Evolutionary conservation across 2,329 filamentous ascomycete genomes (phyloP).

Genomic region (Aspergillus candidus): DNA sequence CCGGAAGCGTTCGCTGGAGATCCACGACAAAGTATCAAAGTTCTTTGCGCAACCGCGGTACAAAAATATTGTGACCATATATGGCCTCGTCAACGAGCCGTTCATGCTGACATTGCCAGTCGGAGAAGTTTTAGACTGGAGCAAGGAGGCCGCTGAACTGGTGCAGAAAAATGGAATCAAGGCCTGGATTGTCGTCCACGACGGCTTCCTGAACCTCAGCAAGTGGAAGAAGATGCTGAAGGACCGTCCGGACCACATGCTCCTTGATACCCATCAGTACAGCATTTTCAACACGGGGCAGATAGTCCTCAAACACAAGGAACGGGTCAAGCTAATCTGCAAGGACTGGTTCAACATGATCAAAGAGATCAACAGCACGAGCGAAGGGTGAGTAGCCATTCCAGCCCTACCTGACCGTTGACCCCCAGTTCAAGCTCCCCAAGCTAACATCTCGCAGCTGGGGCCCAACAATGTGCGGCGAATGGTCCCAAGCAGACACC

Average conservation of each 20-base stretch:
- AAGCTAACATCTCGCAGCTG: conserved; percentile 45
- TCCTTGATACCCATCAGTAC: conserved; percentile 97
- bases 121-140: conserved; percentile 70
- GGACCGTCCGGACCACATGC: conserved; percentile 58
- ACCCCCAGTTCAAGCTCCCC: not conserved
- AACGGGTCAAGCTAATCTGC: conserved; percentile 85
- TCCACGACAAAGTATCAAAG: conserved; percentile 77
- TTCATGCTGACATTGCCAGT: conserved; percentile 69
- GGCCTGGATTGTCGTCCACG: conserved; percentile 74
- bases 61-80: conserved; percentile 84
- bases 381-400: conserved; percentile 51
- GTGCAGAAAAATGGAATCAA: conserved; percentile 71
- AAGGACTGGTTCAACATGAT: conserved; percentile 79
- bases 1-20: conserved; percentile 71
- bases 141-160: conserved; percentile 61
- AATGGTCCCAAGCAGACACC: conserved; percentile 97
- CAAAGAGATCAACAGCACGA: conserved; percentile 61
- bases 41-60: conserved; percentile 95
- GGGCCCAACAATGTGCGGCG: conserved; percentile 88
- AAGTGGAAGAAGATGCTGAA: conserved; percentile 86
- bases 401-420: not conserved
- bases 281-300: conserved; percentile 94
- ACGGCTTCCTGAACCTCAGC: conserved; percentile 84
- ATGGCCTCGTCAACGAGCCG: conserved; percentile 92
- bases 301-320: conserved; percentile 71